These are phyloP conservation scores for Magnaporthiopsis rhizophila DNA, from an alignment of 2,329 filamentous ascomycete genomes.

Conservation along the genomic window DNA sequence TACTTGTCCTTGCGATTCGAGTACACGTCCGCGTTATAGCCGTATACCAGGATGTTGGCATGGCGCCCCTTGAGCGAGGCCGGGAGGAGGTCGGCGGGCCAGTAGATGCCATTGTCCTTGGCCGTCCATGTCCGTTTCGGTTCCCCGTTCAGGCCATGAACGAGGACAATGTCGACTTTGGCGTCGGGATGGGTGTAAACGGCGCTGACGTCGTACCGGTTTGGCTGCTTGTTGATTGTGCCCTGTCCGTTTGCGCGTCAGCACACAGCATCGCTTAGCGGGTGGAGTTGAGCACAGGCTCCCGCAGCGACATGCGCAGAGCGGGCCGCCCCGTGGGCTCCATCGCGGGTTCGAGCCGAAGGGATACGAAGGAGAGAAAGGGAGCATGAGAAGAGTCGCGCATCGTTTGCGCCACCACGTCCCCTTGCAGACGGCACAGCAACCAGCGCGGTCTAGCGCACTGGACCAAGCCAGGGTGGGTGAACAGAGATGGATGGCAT, in stretches of 20 bases:
- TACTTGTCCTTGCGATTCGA: slow-evolving; percentile 30
- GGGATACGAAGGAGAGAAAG: not conserved
- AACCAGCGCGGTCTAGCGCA: no score
- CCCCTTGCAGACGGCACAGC: not conserved
- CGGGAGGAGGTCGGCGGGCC: slow-evolving; percentile 62
- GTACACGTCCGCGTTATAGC: slow-evolving; percentile 63
- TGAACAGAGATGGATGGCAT: not conserved
- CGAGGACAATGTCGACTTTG: slow-evolving; percentile 57
- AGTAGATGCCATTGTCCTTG: slow-evolving; percentile 48
- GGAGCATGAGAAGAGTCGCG: not conserved
- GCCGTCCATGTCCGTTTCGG: slow-evolving; percentile 56
- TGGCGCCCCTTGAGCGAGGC: slow-evolving; percentile 45
- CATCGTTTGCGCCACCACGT: not conserved
- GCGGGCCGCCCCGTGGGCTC: no score
- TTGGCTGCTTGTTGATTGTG: slow-evolving; percentile 38
- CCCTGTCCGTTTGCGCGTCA: not conserved
- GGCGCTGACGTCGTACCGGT: slow-evolving; percentile 49
- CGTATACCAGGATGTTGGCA: slow-evolving; percentile 62
- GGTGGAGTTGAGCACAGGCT: not conserved
- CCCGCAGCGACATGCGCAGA: no score
- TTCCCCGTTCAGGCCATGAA: slow-evolving; percentile 54
- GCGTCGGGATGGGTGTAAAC: slow-evolving; percentile 53
- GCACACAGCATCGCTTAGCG: no score
- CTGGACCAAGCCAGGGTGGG: not conserved
- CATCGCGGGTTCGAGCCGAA: not conserved